A percentile compares a stretch with the other conserved stretches of the same genome.
These are phyloP conservation scores for Galerina marginata DNA, from an alignment of 768 basidiomycete species.

Conservation along the genomic window DNA sequence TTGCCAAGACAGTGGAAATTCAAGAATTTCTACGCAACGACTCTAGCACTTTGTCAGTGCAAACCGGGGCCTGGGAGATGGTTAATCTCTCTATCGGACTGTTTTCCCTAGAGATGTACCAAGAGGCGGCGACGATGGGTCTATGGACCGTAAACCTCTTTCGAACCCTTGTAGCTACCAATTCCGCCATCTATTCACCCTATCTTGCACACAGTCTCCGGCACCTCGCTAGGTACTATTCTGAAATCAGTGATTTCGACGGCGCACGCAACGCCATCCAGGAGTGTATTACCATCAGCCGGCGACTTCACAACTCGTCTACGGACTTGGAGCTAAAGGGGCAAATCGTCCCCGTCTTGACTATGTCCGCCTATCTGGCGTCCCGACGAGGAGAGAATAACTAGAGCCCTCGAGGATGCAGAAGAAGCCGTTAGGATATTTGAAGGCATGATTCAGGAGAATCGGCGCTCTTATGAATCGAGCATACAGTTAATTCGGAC, in stretches of 20 bases:
- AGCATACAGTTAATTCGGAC: neutral
- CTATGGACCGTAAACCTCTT: constrained; percentile 21
- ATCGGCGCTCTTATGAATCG: neutral
- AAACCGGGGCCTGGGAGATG: constrained; percentile 22
- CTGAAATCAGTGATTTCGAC: constrained; percentile 8
- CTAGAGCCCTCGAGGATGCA: constrained; percentile 3
- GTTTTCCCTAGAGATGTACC: constrained; percentile 13
- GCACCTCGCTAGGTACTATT: constrained; percentile 9
- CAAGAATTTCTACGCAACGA: constrained; percentile 13
- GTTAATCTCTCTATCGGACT: constrained; percentile 21
- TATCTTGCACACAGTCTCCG: constrained; percentile 15
- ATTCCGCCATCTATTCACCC: constrained; percentile 12
- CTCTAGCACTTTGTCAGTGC: constrained; percentile 13
- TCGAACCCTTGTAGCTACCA: constrained; percentile 11
- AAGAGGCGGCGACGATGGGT: constrained; percentile 18
- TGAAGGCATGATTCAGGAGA: neutral
- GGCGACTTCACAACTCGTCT: neutral
- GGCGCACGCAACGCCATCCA: constrained; percentile 6
- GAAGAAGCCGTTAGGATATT: constrained; percentile 5
- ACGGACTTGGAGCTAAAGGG: constrained; percentile 4
- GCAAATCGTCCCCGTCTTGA: constrained; percentile 13
- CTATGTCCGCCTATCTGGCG: constrained; percentile 7
- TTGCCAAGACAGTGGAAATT: constrained; percentile 13
- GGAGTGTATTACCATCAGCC: constrained; percentile 10
- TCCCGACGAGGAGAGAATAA: constrained; percentile 7